Evolutionary conservation across 805 yeast genomes (phyloP), one percentile per base, ranked within the genome.

Genomic region (Zygosaccharomyces rouxii): DNA sequence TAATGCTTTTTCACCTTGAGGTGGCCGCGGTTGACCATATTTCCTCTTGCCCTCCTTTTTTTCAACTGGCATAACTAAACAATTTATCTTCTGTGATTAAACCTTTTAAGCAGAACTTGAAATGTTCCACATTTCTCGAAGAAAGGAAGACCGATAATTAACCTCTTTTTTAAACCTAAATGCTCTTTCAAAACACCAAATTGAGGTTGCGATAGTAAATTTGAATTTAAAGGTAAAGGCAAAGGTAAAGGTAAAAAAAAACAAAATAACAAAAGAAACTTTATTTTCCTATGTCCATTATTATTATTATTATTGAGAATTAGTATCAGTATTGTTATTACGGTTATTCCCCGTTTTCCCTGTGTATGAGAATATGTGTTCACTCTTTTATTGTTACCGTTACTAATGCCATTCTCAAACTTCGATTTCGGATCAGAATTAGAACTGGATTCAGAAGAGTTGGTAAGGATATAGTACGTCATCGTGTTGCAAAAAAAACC

Each of bases 1-100:
- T 49, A 66, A 55, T 55, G 44, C 54, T 53, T 38, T 59, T 49
- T 53, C 61, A 60, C 56, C 58, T 16, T 38, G 47, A 21, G 55
- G 56, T 9, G 52, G 40, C 13, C 50, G 40, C 14, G 55, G 54
- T 19, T 47, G 52, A 11, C 62, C 62, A 42, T 57, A 57, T 46
- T 50, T 57, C 42, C 59, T 48, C 45, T 55, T 56, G 22, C 47
- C 38, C 30, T 42, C 47, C 16, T 16, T 29, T 28, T 41, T 41
- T 22, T 41, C 44, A 11, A 14, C 18, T 19, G 35, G 16, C 44
- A 41, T 41, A 14, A 3, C 22, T 16, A 14, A 33, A 14, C 6
- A 14, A 14, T 16, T 7, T 16, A 31, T 31, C 14, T 31, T 16
- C 11, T 16, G 6, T n/a, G 7, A 2, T 33, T 33, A n/a, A 14